Percentiles rank a stretch among this genome's conserved stretches.
Evolutionary conservation across 306 rosid genomes (phyloP).

Genomic region (Carpinus fangiana): DNA sequence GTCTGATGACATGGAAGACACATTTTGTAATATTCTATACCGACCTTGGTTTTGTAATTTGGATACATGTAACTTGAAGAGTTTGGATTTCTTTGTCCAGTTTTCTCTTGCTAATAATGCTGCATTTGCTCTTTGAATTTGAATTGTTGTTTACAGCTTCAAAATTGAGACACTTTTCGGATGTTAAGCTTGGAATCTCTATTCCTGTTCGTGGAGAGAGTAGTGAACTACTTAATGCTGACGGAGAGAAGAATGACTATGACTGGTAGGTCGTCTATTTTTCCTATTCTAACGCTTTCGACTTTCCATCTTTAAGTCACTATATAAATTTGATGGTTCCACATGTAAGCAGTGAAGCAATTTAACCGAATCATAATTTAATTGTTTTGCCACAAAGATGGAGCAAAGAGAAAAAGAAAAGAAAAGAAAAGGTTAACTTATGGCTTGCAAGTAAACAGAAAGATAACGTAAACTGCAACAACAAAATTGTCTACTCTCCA

Average conservation of each 20-base stretch:
- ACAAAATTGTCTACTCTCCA: background rate
- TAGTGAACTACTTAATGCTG: constrained; percentile 65
- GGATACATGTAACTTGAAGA: background rate
- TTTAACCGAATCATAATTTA: background rate
- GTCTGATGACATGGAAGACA: constrained; percentile 70
- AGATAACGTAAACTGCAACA: background rate
- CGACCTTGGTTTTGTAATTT: constrained; percentile 20
- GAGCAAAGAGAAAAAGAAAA: constrained; percentile 1
- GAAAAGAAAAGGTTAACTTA: background rate
- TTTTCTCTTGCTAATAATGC: constrained; percentile 30
- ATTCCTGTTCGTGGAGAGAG: constrained; percentile 69
- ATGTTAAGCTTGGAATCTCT: constrained; percentile 60
- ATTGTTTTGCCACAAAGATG: constrained; percentile 17
- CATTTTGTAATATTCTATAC: constrained; percentile 56
- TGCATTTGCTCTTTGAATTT: constrained; percentile 22
- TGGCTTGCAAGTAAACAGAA: background rate
- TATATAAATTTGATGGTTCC: background rate
- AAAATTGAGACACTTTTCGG: constrained; percentile 66
- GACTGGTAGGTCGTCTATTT: constrained; percentile 62
- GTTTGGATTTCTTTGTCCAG: background rate
- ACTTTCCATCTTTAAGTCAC: constrained; percentile 11
- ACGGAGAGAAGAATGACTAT: constrained; percentile 77
- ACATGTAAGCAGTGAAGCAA: background rate
- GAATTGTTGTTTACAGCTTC: constrained; percentile 53
- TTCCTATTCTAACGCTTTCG: background rate